Evolutionary conservation across 2,329 filamentous ascomycete genomes (phyloP).

Genomic region (Septoria petroselini): DNA sequence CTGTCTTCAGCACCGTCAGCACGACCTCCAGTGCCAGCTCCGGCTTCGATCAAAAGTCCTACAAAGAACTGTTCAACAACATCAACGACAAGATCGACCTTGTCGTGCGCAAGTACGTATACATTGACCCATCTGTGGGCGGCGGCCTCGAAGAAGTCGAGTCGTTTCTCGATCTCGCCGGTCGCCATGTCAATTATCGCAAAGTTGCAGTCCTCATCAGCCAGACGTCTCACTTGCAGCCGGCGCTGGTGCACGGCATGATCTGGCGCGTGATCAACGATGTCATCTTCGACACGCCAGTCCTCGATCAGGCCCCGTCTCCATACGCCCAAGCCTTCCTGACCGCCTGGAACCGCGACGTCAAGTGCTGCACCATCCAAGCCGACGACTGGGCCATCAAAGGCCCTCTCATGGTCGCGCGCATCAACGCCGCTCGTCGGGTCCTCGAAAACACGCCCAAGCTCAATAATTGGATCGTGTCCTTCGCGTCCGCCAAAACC

Average conservation of each 20-base stretch:
- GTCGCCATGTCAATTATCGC: slow-evolving; percentile 9
- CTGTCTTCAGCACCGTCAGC: background rate
- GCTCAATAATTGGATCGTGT: slow-evolving; percentile 8
- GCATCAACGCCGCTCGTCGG: slow-evolving; percentile 2
- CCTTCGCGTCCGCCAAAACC: slow-evolving; percentile 1
- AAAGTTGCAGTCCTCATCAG: slow-evolving; percentile 8
- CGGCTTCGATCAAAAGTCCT: slow-evolving; percentile 6
- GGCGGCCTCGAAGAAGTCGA: background rate
- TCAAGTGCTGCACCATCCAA: slow-evolving; percentile 3
- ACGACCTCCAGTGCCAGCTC: slow-evolving; percentile 1
- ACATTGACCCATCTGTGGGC: background rate
- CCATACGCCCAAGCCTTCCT: slow-evolving; percentile 5
- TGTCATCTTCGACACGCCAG: slow-evolving; percentile 7
- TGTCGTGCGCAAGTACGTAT: slow-evolving; percentile 1
- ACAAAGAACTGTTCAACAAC: slow-evolving; percentile 12
- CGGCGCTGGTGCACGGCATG: slow-evolving; percentile 12
- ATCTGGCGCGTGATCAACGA: slow-evolving; percentile 13
- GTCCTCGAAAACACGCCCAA: slow-evolving; percentile 3
- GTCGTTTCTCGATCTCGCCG: slow-evolving; percentile 8
- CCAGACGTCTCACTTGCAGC: slow-evolving; percentile 10
- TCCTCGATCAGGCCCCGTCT: slow-evolving; percentile 10
- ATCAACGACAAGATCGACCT: slow-evolving; percentile 7
- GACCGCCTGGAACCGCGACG: slow-evolving; percentile 9
- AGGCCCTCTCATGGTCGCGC: slow-evolving; percentile 6
- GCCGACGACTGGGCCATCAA: slow-evolving; percentile 2